Base-by-base conservation (phyloP, 2,329 filamentous ascomycete genomes). In the Penicillium sp. region DNA sequence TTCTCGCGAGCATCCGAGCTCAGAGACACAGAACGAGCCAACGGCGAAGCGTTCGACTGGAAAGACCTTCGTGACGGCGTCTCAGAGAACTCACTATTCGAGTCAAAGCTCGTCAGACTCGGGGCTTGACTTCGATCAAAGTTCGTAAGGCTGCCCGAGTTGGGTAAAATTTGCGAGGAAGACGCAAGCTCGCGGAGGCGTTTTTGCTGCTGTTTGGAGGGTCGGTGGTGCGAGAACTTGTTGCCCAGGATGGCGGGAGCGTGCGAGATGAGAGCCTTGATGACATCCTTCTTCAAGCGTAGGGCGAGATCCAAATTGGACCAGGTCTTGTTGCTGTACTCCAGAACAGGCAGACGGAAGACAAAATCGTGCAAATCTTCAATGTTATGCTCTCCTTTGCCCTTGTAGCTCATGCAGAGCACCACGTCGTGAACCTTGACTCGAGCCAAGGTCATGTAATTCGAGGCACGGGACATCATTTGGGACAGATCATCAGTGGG, bases 271-370 rank as follows among this genome's bases (percentile, higher is more conserved):
- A 99, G 83, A 0, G 95, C 94, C 70, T 92, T 91, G 72, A 96
- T 91, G 58, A 98, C 90, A 49, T 96, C 93, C 73, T 93, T 96
- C 79, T 99, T 98, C 55, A 99, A 83, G 14, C 92, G 90, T 50
- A 98, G 82, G 0, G 94, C 93, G 10, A 99, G 85, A 70, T 99
- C 95, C 6, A 99, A 84, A 73, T 98, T 99, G 6, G 92, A 97
- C 95, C 95, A 99, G 9, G 93, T 98, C 81, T 99, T 99, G 82
- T 99, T 99, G 63, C 92, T 87, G 79, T 96, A 98, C 74, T 99
- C 95, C 49, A 99, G 88, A 2, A 90, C 89, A 3, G 95, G 95
- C 78, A 99, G 86, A 36, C 92, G 88, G 84, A 99, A 99, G 50
- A 99, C 95, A 67, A 99, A 96, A 72, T 98, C 89, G 77, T 99